phyloP scores from a whole-genome alignment of 495 filamentous ascomycete genomes.

The Penicillium paxilli region DNA sequence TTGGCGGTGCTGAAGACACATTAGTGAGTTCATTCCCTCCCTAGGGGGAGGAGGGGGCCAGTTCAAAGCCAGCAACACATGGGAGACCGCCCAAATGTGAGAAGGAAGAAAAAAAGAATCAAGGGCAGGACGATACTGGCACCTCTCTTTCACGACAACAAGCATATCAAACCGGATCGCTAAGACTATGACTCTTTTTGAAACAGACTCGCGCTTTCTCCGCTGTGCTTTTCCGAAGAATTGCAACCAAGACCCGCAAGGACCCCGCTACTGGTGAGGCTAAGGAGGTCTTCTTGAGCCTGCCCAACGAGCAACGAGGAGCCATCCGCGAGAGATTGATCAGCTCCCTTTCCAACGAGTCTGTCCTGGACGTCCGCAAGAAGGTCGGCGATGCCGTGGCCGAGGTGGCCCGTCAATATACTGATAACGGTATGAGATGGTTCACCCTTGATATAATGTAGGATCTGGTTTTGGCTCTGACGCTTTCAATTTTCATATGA shows the following conservation, averaged over 20 bases:
- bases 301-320: constrained; percentile 66
- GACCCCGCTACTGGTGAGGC: constrained; percentile 64
- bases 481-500: constrained; percentile 15
- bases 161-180: neutral
- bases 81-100: neutral
- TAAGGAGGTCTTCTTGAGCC: constrained; percentile 78
- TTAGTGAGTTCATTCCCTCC: constrained; percentile 54
- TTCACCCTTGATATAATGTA: neutral
- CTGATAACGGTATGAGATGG: constrained; percentile 72
- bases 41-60: neutral
- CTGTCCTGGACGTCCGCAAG: constrained; percentile 71
- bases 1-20: constrained; percentile 67
- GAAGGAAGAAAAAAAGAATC: constrained; percentile 2
- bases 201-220: constrained; percentile 80
- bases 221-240: constrained; percentile 91
- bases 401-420: constrained; percentile 91
- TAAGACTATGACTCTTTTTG: neutral
- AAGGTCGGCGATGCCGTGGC: constrained; percentile 97
- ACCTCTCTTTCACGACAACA: neutral
- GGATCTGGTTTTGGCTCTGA: constrained; percentile 18
- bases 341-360: constrained; percentile 69
- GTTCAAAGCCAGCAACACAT: neutral
- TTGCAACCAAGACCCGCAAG: constrained; percentile 84
- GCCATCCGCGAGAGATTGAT: constrained; percentile 82
- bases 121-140: constrained; percentile 1